These are phyloP conservation scores for Leishmania guyanensis DNA, from an alignment of 208 protist genomes.

Conservation along the genomic window DNA sequence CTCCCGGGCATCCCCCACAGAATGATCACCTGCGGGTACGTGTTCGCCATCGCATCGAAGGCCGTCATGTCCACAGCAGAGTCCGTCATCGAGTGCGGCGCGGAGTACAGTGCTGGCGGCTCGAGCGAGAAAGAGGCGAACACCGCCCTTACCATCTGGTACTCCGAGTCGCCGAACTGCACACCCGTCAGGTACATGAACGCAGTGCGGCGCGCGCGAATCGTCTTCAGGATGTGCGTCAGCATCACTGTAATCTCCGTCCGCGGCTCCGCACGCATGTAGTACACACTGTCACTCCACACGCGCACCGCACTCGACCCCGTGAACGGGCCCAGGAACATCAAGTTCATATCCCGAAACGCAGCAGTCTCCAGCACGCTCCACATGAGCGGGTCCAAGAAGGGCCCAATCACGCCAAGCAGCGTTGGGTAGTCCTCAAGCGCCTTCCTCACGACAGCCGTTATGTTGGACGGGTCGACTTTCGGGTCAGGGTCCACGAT, in stretches of 20 bases:
- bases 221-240: conserved; percentile 29
- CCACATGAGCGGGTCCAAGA: background rate
- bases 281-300: conserved; percentile 36
- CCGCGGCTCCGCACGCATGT: conserved; percentile 35
- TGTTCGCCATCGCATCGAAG: conserved; percentile 35
- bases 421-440: conserved; percentile 10
- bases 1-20: conserved; percentile 30
- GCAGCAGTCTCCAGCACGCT: background rate
- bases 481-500: conserved; percentile 4
- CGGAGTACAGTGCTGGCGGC: conserved; percentile 29
- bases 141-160: conserved; percentile 10
- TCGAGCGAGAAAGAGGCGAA: conserved; percentile 9
- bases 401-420: conserved; percentile 17
- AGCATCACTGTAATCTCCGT: conserved; percentile 39
- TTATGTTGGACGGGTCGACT: conserved; percentile 3
- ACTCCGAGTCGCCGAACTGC: conserved; percentile 39
- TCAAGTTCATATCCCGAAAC: conserved; percentile 10
- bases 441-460: conserved; percentile 1
- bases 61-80: conserved; percentile 4
- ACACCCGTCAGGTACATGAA: conserved; percentile 65
- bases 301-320: conserved; percentile 15
- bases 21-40: conserved; percentile 53
- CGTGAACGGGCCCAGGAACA: conserved; percentile 33
- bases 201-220: conserved; percentile 32
- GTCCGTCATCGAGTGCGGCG: conserved; percentile 12